phyloP scores from a whole-genome alignment of 2,329 filamentous ascomycete species.

The Trichothecium sympodiale region DNA sequence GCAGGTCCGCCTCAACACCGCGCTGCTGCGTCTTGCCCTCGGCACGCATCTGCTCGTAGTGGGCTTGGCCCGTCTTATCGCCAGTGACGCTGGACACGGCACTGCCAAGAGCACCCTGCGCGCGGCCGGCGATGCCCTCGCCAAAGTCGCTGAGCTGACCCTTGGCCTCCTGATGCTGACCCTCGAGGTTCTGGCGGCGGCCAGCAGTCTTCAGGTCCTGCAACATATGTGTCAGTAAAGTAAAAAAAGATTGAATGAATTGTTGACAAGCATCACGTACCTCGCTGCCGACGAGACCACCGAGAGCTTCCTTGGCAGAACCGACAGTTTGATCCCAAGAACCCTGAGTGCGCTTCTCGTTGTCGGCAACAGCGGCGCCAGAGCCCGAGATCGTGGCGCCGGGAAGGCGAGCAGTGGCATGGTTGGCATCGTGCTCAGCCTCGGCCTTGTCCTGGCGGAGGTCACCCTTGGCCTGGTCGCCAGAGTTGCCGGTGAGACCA shows the following conservation, averaged over 20 bases:
- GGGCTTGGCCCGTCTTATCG: conserved; percentile 51
- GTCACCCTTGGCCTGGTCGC: conserved; percentile 55
- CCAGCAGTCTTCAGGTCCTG: conserved; percentile 62
- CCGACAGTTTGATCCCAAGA: conserved; percentile 86
- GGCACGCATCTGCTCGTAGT: conserved; percentile 62
- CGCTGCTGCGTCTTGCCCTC: conserved; percentile 75
- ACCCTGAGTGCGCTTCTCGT: conserved; percentile 60
- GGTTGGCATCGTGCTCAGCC: conserved; percentile 60
- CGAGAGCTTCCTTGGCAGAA: conserved; percentile 70
- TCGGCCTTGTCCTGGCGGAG: conserved; percentile 54
- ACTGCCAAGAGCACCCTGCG: conserved; percentile 59
- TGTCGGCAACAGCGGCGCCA: conserved; percentile 60
- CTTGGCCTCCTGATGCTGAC: conserved; percentile 70
- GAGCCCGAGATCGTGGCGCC: conserved; percentile 57
- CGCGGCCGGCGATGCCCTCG: conserved; percentile 56
- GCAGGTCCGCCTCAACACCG: conserved; percentile 69
- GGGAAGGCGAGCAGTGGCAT: conserved; percentile 64
- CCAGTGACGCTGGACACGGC: conserved; percentile 64
- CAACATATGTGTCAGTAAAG: conserved; percentile 2
- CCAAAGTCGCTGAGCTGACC: conserved; percentile 66
- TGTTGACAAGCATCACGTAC: conserved; percentile 20
- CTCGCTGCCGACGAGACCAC: conserved; percentile 65
- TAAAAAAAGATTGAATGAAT: neutral
- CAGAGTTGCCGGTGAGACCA: conserved; percentile 58
- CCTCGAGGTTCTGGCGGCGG: conserved; percentile 65